phyloP scores from a whole-genome alignment of 208 protist genomes.

The Trypanosoma lewisi region DNA sequence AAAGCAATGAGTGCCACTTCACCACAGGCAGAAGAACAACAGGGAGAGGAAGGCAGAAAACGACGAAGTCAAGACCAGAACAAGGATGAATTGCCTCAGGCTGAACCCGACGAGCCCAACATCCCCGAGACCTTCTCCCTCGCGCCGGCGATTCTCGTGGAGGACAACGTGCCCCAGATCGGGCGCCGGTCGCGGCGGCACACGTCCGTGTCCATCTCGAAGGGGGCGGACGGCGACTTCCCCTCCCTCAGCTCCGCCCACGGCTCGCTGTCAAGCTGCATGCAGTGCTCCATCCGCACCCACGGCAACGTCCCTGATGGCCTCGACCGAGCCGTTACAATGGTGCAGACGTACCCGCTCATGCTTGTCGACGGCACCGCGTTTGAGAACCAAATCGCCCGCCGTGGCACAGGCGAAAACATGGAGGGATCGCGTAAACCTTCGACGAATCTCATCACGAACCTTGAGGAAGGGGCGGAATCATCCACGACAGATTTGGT shows the following conservation, averaged over 20 bases:
- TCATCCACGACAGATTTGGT: conserved; percentile 1
- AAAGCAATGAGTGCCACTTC: neutral
- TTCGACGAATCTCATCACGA: neutral
- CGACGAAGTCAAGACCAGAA: neutral
- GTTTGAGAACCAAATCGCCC: conserved; percentile 59
- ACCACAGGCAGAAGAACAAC: neutral
- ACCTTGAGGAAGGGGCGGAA: neutral
- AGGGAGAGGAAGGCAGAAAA: neutral
- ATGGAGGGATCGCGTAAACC: neutral
- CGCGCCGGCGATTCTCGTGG: neutral
- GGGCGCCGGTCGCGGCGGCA: neutral
- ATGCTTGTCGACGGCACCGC: conserved; percentile 71
- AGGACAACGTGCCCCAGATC: neutral
- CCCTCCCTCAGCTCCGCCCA: neutral
- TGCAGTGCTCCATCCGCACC: neutral
- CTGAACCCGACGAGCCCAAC: neutral
- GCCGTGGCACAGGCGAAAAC: neutral
- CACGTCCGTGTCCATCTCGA: neutral
- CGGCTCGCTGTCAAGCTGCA: neutral
- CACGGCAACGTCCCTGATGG: neutral
- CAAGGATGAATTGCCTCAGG: neutral
- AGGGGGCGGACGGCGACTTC: neutral
- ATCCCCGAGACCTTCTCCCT: neutral
- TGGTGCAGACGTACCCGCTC: conserved; percentile 69
- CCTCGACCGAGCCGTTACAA: conserved; percentile 50